phyloP scores from a whole-genome alignment of 1,284 basidiomycete genomes.

The Trichosporon ovoides region DNA sequence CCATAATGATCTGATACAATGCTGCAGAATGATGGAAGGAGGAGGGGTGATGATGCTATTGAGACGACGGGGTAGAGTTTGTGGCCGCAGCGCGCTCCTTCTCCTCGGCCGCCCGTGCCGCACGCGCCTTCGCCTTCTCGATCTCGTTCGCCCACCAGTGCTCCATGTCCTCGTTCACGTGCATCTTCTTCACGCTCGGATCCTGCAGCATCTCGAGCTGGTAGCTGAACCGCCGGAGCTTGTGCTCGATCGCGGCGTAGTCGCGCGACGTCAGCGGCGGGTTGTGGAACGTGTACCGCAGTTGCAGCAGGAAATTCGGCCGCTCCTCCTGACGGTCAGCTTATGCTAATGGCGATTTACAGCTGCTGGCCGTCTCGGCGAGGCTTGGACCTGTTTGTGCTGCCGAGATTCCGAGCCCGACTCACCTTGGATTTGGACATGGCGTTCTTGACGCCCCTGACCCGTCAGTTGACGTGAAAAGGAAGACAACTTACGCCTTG shows the following conservation, averaged over 20 bases:
- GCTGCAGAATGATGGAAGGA: neutral
- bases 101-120: conserved; percentile 9
- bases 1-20: conserved; percentile 7
- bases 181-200: conserved; percentile 37
- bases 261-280: conserved; percentile 42
- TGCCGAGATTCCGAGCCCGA: neutral
- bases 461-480: neutral
- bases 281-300: conserved; percentile 47
- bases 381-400: no score
- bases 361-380: neutral
- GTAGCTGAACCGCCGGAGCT: conserved; percentile 44
- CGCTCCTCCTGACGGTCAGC: conserved; percentile 14
- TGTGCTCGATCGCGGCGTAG: conserved; percentile 49
- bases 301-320: conserved; percentile 40
- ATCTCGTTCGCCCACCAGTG: conserved; percentile 46
- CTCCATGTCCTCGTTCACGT: conserved; percentile 40
- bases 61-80: neutral
- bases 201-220: conserved; percentile 46
- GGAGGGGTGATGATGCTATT: neutral
- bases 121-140: conserved; percentile 16
- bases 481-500: conserved; percentile 1
- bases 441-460: conserved; percentile 38
- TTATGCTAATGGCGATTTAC: no score
- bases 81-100: neutral
- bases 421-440: conserved; percentile 37